A percentile compares a stretch with the other conserved stretches of the same genome.
Evolutionary conservation across 1,284 basidiomycete species (phyloP).

Genomic region (Tilletia walkeri): DNA sequence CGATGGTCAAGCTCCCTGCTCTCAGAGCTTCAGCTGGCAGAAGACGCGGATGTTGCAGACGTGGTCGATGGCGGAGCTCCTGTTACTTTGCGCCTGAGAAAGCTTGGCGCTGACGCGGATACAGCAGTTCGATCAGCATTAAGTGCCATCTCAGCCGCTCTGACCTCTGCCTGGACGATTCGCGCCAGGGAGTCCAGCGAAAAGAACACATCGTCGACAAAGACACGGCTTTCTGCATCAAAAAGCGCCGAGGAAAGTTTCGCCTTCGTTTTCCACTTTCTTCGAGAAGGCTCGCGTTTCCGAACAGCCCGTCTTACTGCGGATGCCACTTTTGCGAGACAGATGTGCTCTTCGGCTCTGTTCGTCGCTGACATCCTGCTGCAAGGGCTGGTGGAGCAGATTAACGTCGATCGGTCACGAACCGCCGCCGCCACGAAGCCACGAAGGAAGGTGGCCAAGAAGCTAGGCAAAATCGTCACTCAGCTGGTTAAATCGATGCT

Average conservation of each 20-base stretch:
- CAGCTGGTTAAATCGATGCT: not conserved
- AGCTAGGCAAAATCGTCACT: slow-evolving; percentile 10
- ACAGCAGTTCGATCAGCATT: not conserved
- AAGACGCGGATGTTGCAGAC: not conserved
- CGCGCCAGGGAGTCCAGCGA: not conserved
- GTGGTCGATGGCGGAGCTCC: not conserved
- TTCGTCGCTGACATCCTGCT: not conserved
- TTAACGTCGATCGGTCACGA: not conserved
- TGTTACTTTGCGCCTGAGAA: not conserved
- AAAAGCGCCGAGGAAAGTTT: not conserved
- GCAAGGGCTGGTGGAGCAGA: not conserved
- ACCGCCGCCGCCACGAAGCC: not conserved
- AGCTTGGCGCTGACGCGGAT: not conserved
- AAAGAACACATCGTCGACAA: not conserved
- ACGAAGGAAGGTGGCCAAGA: slow-evolving; percentile 7
- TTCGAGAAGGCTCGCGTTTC: not conserved
- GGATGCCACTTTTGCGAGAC: not conserved
- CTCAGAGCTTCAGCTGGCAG: not conserved
- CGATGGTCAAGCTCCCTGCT: slow-evolving; percentile 12
- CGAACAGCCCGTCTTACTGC: slow-evolving; percentile 3
- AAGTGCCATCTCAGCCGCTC: not conserved
- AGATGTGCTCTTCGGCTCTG: not conserved
- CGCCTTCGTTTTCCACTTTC: slow-evolving; percentile 4
- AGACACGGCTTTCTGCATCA: not conserved
- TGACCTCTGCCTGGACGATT: too few species aligned